Base-by-base conservation (phyloP, 2,329 filamentous ascomycete genomes). In the Nemania sp. region DNA sequence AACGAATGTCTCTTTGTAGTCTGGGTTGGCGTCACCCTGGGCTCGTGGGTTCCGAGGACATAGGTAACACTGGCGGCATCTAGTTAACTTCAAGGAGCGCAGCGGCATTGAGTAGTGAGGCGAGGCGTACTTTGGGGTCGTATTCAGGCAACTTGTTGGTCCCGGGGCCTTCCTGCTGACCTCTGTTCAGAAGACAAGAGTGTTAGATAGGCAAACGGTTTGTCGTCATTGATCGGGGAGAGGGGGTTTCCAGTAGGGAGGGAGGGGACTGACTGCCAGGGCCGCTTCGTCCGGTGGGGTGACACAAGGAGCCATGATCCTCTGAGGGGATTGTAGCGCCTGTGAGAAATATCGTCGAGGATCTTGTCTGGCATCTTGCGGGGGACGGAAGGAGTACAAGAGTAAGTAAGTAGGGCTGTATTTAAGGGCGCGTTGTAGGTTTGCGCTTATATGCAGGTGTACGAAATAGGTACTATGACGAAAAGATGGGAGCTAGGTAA, bases 241-340 rank as follows among this genome's bases (percentile, higher is more conserved):
- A 51, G 55, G 68, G 49, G 24, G 22, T 26, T 55, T 29, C 11
- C 41, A 10, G 43, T 18, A 26, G 45, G n/a, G 27, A 32, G n/a
- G n/a, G n/a, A n/a, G n/a, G n/a, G n/a, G 10, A 84, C 92, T 88
- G 85, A 97, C 93, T 98, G 96, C 96, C 96, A 99, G 77, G 96
- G 96, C 72, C 96, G 88, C 87, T 98, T 98, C 61, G 94, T 98
- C 63, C 96, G 87, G 81, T 99, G 96, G 69, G 96, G 96, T 18
- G 96, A 98, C 15, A 99, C 96, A 43, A 99, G 88, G 68, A 99
- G 87, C 92, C 94, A 97, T 70, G 92, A 93, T 69, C 93, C 94
- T 72, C 93, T 91, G 70, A 99, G 86, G 61, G 93, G 93, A 79
- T 99, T 99, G 81, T 92, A 98, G 79, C 96, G 91, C 76, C 96